These are phyloP conservation scores for Trichophyton mentagrophytes DNA, from an alignment of 2,329 filamentous ascomycete species.

Conservation along the genomic window DNA sequence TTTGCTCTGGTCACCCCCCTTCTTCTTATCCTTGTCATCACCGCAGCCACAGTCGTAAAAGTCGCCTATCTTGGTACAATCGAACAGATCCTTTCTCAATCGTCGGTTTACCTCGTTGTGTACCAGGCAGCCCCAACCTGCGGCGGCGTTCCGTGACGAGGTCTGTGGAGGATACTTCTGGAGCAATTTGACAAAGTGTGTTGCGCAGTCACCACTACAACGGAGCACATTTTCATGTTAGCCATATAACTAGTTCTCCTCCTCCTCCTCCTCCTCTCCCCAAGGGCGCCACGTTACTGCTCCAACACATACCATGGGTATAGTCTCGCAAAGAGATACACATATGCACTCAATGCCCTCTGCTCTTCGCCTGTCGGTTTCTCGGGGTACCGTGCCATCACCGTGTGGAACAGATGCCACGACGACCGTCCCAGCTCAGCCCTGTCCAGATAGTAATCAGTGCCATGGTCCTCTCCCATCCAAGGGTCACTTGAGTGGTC, in stretches of 20 bases:
- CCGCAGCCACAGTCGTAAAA: slow-evolving; percentile 54
- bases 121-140: slow-evolving; percentile 53
- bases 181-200: slow-evolving; percentile 49
- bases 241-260: no score
- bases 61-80: slow-evolving; percentile 52
- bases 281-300: no score
- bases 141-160: slow-evolving; percentile 47
- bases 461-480: no score
- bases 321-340: slow-evolving; percentile 51
- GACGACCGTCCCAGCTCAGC: slow-evolving; percentile 52
- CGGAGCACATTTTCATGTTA: no score
- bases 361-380: slow-evolving; percentile 49
- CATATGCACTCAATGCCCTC: slow-evolving; percentile 46
- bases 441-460: slow-evolving; percentile 21
- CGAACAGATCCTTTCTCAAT: slow-evolving; percentile 48
- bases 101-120: slow-evolving; percentile 55
- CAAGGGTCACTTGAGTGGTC: no score
- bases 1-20: not conserved
- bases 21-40: not conserved
- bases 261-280: no score
- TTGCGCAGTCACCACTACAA: slow-evolving; percentile 49
- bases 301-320: slow-evolving; percentile 44
- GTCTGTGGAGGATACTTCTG: slow-evolving; percentile 53
- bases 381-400: slow-evolving; percentile 53
- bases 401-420: slow-evolving; percentile 55